Base-by-base conservation (phyloP, 345 rosid species). In the Syzygium aromaticum region DNA sequence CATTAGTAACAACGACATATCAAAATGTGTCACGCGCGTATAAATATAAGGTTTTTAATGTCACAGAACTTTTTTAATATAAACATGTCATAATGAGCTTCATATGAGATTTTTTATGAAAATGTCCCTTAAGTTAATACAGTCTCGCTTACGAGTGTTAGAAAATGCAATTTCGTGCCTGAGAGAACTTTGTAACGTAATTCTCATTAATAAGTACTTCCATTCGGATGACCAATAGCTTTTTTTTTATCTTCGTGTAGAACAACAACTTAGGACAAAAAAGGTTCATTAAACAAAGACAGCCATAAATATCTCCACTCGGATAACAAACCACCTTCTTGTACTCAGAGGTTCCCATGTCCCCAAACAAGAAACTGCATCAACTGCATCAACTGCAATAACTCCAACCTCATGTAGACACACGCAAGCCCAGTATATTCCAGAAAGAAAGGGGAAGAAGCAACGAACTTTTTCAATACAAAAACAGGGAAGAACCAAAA, bases 351-450 rank as follows among this genome's bases (percentile, higher is more conserved):
- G 43, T 80, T 84, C 33, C 73, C 85, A 77, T 17, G 73, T n/a
- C 46, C 88, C 23, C 85, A 43, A 78, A 80, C 64, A 77, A 85
- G 78, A 46, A 49, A 86, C 87, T 19, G 38, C 51, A 82, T 27
- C 25, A 49, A 86, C 87, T 19, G 38, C 51, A 82, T 27, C 25
- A 54, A 27, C 88, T 54, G 77, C 85, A 87, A 46, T 73, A 54
- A 80, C 28, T 80, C 86, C 86, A 87, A 59, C 85, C 28, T 46
- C 85, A 87, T 82, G 78, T 82, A 87, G 85, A 56, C 85, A 54
- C 51, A 82, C 64, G 57, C 67, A 46, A 82, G 7, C 54, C 52
- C 67, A 43, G 53, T 40, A 54, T 49, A 54, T 28, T 38, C 73
- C 54, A 23, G 16, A 78, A 82, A 82, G 3, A 52, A 23, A 86